Percentiles rank a stretch among this genome's conserved stretches.
Evolutionary conservation across 2,329 filamentous ascomycete genomes (phyloP).

Genomic region (Stachybotrys elegans): DNA sequence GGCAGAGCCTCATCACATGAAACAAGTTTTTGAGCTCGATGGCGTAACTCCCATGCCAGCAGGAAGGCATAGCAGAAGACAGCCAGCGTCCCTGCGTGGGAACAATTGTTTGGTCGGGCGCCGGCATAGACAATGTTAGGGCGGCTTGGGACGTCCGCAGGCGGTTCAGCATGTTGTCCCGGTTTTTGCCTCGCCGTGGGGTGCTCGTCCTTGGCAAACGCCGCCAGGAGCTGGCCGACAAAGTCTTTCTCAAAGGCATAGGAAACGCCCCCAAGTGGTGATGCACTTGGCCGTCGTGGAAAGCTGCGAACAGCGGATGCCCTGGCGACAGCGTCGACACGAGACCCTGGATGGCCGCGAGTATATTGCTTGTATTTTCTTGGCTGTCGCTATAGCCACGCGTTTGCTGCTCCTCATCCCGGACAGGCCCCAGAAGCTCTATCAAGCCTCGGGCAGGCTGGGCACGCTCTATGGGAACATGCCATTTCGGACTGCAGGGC

Average conservation of each 20-base stretch:
- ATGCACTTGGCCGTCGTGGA: slow-evolving; percentile 8
- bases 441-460: no score
- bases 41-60: not conserved
- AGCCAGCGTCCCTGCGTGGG: slow-evolving; percentile 8
- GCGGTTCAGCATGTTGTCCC: not conserved
- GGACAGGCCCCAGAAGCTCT: no score
- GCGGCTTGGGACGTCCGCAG: slow-evolving; percentile 1
- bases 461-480: no score
- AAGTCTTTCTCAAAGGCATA: slow-evolving; percentile 5
- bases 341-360: slow-evolving; percentile 1
- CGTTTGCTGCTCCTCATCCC: no score
- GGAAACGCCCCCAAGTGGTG: slow-evolving; percentile 2
- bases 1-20: not conserved
- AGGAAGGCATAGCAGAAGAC: slow-evolving; percentile 9
- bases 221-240: not conserved
- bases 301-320: slow-evolving; percentile 4
- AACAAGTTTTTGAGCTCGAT: not conserved
- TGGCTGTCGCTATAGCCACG: no score
- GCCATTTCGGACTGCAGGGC: no score
- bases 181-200: not conserved
- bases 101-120: slow-evolving; percentile 7
- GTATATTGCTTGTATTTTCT: not conserved
- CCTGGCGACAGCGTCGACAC: not conserved
- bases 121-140: slow-evolving; percentile 6
- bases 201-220: slow-evolving; percentile 3